phyloP scores from a whole-genome alignment of 306 rosid genomes.

The Lotus japonicus region DNA sequence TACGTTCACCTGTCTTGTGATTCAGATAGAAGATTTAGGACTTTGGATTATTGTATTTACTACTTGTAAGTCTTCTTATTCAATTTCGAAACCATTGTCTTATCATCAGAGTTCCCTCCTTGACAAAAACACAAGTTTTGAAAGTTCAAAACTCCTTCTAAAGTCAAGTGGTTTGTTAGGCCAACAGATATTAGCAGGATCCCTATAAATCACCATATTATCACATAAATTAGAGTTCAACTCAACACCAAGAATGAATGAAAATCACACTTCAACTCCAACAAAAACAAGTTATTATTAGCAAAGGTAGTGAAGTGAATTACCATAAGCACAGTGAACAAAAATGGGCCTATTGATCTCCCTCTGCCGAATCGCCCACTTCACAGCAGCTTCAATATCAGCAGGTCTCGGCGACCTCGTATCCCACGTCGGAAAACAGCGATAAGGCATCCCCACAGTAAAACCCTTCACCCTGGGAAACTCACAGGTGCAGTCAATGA shows the following conservation, averaged over 20 bases:
- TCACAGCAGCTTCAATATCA: conserved; percentile 66
- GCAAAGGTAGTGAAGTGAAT: too few species aligned
- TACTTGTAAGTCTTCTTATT: background rate
- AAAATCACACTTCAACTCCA: too few species aligned
- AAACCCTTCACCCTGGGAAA: conserved; percentile 51
- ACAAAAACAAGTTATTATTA: too few species aligned
- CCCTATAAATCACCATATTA: background rate
- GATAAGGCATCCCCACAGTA: conserved; percentile 40
- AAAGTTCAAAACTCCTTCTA: background rate
- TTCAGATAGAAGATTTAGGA: background rate
- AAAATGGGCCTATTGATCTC: conserved; percentile 62
- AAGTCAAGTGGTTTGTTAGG: background rate
- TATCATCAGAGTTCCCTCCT: background rate
- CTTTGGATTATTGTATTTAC: background rate
- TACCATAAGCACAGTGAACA: conserved; percentile 91
- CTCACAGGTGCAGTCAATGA: conserved; percentile 89
- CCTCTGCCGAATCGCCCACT: conserved; percentile 73
- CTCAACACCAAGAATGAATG: too few species aligned
- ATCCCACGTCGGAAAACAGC: conserved; percentile 88
- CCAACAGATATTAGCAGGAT: background rate
- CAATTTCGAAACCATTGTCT: conserved; percentile 1
- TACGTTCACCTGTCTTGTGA: background rate
- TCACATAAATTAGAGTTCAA: background rate
- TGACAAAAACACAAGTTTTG: background rate
- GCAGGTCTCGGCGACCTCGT: conserved; percentile 64